phyloP scores from a whole-genome alignment of 1,139 yeast species.

The Scheffersomyces stambukii region DNA sequence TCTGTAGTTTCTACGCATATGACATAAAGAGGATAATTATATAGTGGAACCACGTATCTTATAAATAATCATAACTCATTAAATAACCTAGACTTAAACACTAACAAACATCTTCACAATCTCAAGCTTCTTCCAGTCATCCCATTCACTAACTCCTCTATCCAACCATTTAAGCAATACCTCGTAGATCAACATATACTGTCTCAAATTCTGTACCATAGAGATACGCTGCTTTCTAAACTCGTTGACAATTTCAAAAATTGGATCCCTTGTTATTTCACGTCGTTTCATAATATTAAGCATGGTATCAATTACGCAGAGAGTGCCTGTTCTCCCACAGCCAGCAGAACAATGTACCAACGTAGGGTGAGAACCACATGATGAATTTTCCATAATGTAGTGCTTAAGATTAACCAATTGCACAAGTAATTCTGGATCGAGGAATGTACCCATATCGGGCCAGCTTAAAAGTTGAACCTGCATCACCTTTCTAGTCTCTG shows the following conservation, averaged over 20 bases:
- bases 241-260: constrained; percentile 50
- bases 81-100: too few species aligned
- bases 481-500: constrained; percentile 20
- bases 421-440: constrained; percentile 38
- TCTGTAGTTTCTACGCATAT: too few species aligned
- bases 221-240: constrained; percentile 70
- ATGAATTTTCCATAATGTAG: constrained; percentile 18
- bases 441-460: constrained; percentile 50
- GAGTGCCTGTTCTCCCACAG: constrained; percentile 88
- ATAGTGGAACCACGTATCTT: too few species aligned
- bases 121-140: too few species aligned
- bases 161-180: constrained; percentile 23
- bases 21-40: too few species aligned
- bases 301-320: constrained; percentile 69
- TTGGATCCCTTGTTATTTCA: constrained; percentile 27
- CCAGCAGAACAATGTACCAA: constrained; percentile 89
- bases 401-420: constrained; percentile 38
- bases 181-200: constrained; percentile 71
- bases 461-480: constrained; percentile 50
- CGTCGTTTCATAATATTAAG: constrained; percentile 35
- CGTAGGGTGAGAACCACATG: constrained; percentile 29
- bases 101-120: too few species aligned
- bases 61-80: too few species aligned
- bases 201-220: constrained; percentile 80
- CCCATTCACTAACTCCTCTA: too few species aligned